A percentile compares a stretch with the other conserved stretches of the same genome.
phyloP scores from a whole-genome alignment of 2,329 filamentous ascomycete genomes.

The Aphanoascus verrucosus region DNA sequence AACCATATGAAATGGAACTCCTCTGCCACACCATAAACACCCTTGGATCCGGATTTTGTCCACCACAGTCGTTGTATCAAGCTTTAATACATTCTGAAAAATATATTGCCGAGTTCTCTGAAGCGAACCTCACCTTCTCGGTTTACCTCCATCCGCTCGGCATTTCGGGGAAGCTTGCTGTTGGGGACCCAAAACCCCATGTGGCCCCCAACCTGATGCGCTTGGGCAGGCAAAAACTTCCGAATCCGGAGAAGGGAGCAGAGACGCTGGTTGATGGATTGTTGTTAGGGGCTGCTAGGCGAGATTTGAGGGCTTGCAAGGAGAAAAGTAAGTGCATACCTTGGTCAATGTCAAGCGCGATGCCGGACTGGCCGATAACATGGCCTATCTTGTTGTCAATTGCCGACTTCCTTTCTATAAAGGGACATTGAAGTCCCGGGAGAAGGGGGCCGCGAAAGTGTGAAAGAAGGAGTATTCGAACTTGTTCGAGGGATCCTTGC shows the following conservation, averaged over 20 bases:
- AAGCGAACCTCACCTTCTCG: too few species aligned
- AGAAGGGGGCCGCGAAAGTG: conserved; percentile 56
- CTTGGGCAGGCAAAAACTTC: not conserved
- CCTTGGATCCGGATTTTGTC: too few species aligned
- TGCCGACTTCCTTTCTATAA: conserved; percentile 25
- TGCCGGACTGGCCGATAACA: conserved; percentile 53
- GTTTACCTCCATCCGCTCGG: conserved; percentile 47
- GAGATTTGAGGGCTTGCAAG: not conserved
- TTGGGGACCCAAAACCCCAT: conserved; percentile 52
- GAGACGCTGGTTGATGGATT: not conserved
- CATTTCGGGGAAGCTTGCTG: conserved; percentile 48
- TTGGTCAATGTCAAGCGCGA: conserved; percentile 59
- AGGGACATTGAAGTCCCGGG: conserved; percentile 45
- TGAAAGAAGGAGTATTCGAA: conserved; percentile 50
- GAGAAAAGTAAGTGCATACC: conserved; percentile 24
- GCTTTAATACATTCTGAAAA: too few species aligned
- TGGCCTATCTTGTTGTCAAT: conserved; percentile 52
- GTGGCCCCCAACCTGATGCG: conserved; percentile 53
- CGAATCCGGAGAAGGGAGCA: not conserved
- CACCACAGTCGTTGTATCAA: too few species aligned
- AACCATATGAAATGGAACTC: too few species aligned
- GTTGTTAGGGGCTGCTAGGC: not conserved
- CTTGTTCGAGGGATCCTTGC: conserved; percentile 52
- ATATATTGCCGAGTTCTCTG: too few species aligned
- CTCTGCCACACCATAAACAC: too few species aligned